Base-by-base conservation (phyloP, 164 flowering plant genomes). In the Cinnamomum micranthum region DNA sequence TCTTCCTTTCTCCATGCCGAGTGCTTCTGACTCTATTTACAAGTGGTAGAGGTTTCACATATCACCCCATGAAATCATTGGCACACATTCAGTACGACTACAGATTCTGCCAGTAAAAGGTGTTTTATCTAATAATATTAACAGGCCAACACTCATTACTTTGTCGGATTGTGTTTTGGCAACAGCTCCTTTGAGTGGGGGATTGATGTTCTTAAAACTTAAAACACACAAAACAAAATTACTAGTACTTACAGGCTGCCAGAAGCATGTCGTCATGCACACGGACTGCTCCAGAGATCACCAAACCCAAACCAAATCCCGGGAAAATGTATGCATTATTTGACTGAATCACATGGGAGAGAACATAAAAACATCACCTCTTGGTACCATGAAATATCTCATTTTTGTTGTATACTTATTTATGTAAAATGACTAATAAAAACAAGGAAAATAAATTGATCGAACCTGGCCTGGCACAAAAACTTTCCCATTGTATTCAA, bases 241-340 rank as follows among this genome's bases (percentile, higher is more conserved):
- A 67, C 17, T 50, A 25, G 17, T 13, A 22, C 97, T 88, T 87
- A 93, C 99, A 86, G 65, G 99, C 98, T 71, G 91, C 93, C 27
- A 95, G 83, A 71, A 95, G 93, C 99, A 95, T 91, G 15, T 91
- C 92, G 73, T 93, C 98, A 73, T 92, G 99, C 24, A 95, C 94
- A 27, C 97, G 94, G 71, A 92, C 93, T 9, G 98, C 93, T 75
- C 98, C 98, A n/a, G 94, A 90, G 17, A 92, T 92, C 66, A 92
- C 88, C 84, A 95, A 68, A 73, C 99, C 99, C 75, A 95, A 66
- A 76, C 99, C 99, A 76, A 95, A 86, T 75, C 99, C 99, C 58
- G 99, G 98, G 84, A 95, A 95, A 17, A 95, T 95, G 79, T 95
- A 95, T 27, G 97, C 97, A 82, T 93, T 95, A 78, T 95, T 95